Percentiles rank a stretch among this genome's conserved stretches.
phyloP scores from a whole-genome alignment of 441 rosid species.

The Eruca vesicaria region DNA sequence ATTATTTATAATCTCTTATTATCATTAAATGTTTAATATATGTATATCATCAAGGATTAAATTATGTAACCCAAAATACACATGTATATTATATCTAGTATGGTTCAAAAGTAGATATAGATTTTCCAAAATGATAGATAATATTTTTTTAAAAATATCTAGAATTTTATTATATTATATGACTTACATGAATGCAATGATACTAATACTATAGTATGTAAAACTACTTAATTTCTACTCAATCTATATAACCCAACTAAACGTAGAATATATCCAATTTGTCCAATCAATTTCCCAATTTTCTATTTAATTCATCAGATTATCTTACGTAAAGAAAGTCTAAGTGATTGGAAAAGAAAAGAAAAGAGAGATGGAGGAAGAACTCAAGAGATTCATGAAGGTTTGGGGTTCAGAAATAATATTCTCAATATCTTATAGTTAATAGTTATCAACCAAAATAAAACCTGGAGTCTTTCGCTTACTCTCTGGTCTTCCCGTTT shows the following conservation, averaged over 20 bases:
- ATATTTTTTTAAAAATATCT: too few species aligned
- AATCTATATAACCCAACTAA: too few species aligned
- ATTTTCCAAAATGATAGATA: neutral
- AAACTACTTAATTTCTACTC: neutral
- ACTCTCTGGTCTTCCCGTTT: too few species aligned
- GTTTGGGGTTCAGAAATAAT: slow-evolving; percentile 35
- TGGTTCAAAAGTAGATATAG: neutral
- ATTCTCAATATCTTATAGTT: too few species aligned
- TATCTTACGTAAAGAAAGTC: neutral
- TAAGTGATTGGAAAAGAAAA: neutral
- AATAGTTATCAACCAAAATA: too few species aligned
- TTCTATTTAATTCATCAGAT: neutral
- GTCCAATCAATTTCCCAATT: neutral
- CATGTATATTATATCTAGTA: neutral
- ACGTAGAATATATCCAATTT: neutral
- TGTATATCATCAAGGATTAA: neutral
- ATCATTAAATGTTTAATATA: too few species aligned
- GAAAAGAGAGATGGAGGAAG: slow-evolving; percentile 28
- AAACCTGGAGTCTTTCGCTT: too few species aligned
- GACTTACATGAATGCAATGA: neutral
- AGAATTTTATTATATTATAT: too few species aligned
- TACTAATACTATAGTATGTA: neutral
- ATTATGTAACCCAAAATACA: neutral
- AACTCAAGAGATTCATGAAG: slow-evolving; percentile 30
- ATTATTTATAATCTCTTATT: neutral